These are phyloP conservation scores for Aspergillus chevalieri DNA, from an alignment of 2,329 filamentous ascomycete species.

Conservation along the genomic window DNA sequence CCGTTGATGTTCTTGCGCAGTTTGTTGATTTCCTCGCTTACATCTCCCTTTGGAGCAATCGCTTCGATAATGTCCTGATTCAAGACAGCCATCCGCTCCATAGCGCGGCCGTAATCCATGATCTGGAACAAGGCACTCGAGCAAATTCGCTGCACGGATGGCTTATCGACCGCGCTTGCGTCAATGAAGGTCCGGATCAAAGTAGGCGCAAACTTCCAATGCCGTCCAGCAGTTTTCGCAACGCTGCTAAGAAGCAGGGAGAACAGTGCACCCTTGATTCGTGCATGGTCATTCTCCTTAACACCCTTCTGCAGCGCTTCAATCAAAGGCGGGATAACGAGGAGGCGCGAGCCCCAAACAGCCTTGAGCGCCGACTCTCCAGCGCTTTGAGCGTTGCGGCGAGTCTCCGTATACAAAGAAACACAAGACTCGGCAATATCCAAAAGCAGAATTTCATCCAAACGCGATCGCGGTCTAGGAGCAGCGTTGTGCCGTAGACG, in stretches of 20 bases:
- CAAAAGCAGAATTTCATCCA: constrained; percentile 77
- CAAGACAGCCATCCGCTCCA: constrained; percentile 79
- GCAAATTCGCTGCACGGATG: constrained; percentile 86
- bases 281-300: constrained; percentile 72
- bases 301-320: constrained; percentile 72
- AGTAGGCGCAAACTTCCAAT: constrained; percentile 93
- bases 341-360: constrained; percentile 75
- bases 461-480: constrained; percentile 77
- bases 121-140: constrained; percentile 75
- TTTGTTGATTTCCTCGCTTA: constrained; percentile 47
- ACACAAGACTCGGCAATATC: constrained; percentile 86
- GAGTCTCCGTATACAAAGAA: constrained; percentile 89
- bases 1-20: constrained; percentile 69
- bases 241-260: constrained; percentile 83
- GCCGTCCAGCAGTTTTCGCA: constrained; percentile 76
- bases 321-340: constrained; percentile 85
- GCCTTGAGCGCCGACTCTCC: constrained; percentile 91
- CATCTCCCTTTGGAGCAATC: constrained; percentile 64
- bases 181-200: constrained; percentile 85
- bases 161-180: constrained; percentile 83
- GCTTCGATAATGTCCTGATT: constrained; percentile 64
- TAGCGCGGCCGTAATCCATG: constrained; percentile 83
- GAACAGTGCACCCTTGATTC: constrained; percentile 92
- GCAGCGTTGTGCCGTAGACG: constrained; percentile 91
- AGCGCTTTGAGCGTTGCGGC: constrained; percentile 85